These are phyloP conservation scores for Petunia secreta DNA, from an alignment of 257 asterid species.

Conservation along the genomic window DNA sequence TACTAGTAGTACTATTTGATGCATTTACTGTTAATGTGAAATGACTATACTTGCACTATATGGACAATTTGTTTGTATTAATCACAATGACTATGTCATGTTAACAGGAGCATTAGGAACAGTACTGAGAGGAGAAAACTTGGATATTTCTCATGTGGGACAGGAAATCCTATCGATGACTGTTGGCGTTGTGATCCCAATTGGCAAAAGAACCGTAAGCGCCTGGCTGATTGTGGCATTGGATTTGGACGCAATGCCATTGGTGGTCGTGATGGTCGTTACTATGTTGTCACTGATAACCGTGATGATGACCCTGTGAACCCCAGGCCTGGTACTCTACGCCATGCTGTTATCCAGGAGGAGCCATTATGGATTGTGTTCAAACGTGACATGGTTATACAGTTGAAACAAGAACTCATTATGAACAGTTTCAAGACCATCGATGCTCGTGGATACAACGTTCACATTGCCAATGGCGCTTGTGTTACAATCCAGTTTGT, in stretches of 20 bases:
- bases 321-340: slow-evolving; percentile 87
- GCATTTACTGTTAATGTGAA: not conserved
- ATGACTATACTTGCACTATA: not conserved
- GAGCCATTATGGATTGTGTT: slow-evolving; percentile 90
- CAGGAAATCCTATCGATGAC: slow-evolving; percentile 91
- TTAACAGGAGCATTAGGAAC: slow-evolving; percentile 70
- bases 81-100: slow-evolving; percentile 1
- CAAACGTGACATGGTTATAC: slow-evolving; percentile 85
- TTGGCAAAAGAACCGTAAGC: slow-evolving; percentile 84
- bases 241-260: slow-evolving; percentile 93
- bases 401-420: slow-evolving; percentile 79
- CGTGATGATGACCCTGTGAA: slow-evolving; percentile 76
- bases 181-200: slow-evolving; percentile 91
- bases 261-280: slow-evolving; percentile 90
- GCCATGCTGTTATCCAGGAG: slow-evolving; percentile 94
- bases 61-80: not conserved
- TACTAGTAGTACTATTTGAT: not conserved
- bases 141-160: slow-evolving; percentile 86
- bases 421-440: slow-evolving; percentile 93
- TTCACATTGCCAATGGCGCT: slow-evolving; percentile 82
- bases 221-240: slow-evolving; percentile 85
- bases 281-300: slow-evolving; percentile 75
- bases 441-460: slow-evolving; percentile 83
- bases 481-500: slow-evolving; percentile 79
- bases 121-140: slow-evolving; percentile 85